Percentiles rank a stretch among this genome's conserved stretches.
phyloP scores from a whole-genome alignment of 1,284 basidiomycete species.

The Leccinum pachyderme region DNA sequence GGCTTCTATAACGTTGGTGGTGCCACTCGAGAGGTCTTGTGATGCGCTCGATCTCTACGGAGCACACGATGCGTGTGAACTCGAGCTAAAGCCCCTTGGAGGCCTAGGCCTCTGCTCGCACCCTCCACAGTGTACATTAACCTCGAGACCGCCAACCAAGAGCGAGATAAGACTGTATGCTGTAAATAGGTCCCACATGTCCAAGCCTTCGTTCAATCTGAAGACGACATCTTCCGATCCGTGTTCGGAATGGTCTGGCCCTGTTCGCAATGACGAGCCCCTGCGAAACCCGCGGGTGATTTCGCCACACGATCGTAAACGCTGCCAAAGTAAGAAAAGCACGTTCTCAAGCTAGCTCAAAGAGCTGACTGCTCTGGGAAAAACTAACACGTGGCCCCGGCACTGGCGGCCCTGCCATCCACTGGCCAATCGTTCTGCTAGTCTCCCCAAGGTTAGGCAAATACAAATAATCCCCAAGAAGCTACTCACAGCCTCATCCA shows the following conservation, averaged over 20 bases:
- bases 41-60: conserved; percentile 17
- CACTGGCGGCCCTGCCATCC: not conserved
- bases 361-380: conserved; percentile 17
- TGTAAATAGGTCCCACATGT: conserved; percentile 5
- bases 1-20: conserved; percentile 29
- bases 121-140: not conserved
- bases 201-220: not conserved
- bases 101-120: not conserved
- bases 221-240: conserved; percentile 2
- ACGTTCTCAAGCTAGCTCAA: conserved; percentile 13
- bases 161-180: conserved; percentile 16
- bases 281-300: conserved; percentile 27
- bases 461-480: conserved; percentile 18
- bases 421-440: not conserved
- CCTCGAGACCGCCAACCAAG: not conserved
- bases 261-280: conserved; percentile 17
- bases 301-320: conserved; percentile 14
- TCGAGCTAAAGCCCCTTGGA: conserved; percentile 7
- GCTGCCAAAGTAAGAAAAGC: conserved; percentile 12
- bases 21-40: conserved; percentile 26
- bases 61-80: conserved; percentile 12
- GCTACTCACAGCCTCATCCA: conserved; percentile 14
- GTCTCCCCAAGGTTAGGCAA: conserved; percentile 21
- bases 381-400: conserved; percentile 16
- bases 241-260: conserved; percentile 1